phyloP scores from a whole-genome alignment of 192 early-diverging fungal species.

The Coemansia pectinata region DNA sequence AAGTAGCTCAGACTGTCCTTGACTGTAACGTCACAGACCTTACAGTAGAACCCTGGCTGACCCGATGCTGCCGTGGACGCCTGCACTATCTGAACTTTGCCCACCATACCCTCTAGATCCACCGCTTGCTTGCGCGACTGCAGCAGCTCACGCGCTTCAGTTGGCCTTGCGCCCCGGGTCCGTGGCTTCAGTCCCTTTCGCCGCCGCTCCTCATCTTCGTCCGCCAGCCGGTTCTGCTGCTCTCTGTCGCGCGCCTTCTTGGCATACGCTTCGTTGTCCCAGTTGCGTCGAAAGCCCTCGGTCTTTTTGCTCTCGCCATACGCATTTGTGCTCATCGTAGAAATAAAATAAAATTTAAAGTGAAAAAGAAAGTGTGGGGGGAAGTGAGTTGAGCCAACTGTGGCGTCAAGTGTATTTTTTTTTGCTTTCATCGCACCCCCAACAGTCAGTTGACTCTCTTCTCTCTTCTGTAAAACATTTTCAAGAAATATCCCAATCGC shows the following conservation, averaged over 20 bases:
- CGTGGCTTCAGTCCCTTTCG: slow-evolving; percentile 54
- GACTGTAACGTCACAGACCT: slow-evolving; percentile 80
- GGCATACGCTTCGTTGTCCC: slow-evolving; percentile 74
- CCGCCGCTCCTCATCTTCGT: slow-evolving; percentile 59
- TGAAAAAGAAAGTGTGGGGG: background rate
- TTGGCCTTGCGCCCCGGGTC: slow-evolving; percentile 4
- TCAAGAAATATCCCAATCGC: too few species aligned
- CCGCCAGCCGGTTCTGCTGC: slow-evolving; percentile 39
- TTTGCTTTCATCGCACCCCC: background rate
- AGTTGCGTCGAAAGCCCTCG: slow-evolving; percentile 49
- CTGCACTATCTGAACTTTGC: slow-evolving; percentile 82
- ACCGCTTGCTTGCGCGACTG: slow-evolving; percentile 62
- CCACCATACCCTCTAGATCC: slow-evolving; percentile 72
- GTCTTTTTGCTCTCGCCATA: slow-evolving; percentile 17
- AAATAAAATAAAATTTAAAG: background rate
- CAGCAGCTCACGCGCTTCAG: slow-evolving; percentile 51
- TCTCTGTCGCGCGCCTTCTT: slow-evolving; percentile 67
- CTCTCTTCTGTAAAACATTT: background rate
- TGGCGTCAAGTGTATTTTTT: slow-evolving; percentile 4
- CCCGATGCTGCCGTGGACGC: slow-evolving; percentile 55
- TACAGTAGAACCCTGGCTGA: slow-evolving; percentile 92
- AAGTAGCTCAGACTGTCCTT: slow-evolving; percentile 90
- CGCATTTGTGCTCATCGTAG: slow-evolving; percentile 9
- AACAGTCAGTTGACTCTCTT: background rate
- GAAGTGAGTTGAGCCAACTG: background rate